Evolutionary conservation across 371 early-diverging fungal genomes (phyloP), one percentile per base, ranked within the genome.

Genomic region (Basidiobolus meristosporus): DNA sequence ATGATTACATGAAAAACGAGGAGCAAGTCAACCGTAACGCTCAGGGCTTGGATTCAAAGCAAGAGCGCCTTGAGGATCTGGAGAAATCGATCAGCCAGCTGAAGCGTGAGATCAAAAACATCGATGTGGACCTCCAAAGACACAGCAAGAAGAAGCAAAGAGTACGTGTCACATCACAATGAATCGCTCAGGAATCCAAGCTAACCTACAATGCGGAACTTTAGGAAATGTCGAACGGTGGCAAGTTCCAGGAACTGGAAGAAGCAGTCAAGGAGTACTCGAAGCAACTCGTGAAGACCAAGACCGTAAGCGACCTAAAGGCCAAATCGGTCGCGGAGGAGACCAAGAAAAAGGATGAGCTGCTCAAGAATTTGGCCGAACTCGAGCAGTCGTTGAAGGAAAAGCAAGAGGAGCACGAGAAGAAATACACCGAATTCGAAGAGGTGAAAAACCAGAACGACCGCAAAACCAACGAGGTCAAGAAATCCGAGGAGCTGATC

Each of bases 231-330:
- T 47, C 73, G 20, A 67, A 70, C 23, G 76, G 74, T 21, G 71
- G 65, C 21, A 73, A 59, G 23, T 76, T 68, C 31, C 59, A 65
- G 37, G 53, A 63, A 22, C 45, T 85, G 36, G 87, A 95, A 43
- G 56, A 58, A 0, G 47, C 55, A 6, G 67, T 79, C 33, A 82
- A 86, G 39, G 77, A 79, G 20, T 54, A 68, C 14, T 62, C 82
- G 10, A 89, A 77, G 37, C 67, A 82, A 31, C 54, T 88, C 12
- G 83, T 83, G 12, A 65, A 73, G 39, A 49, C 82, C 10, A 75
- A 77, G 37, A 85, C 93, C 1, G 82, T 89, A 50, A 54, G 62
- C 28, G 78, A 84, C 35, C 59, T 90, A 15, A 70, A 83, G 43
- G 57, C 54, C n/a, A 53, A 70, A 10, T 72, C 85, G 3, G 63